Evolutionary conservation across 176 grass and related monocot species (phyloP), one percentile per base, ranked within the genome.

Genomic region (Hordeum marinum): DNA sequence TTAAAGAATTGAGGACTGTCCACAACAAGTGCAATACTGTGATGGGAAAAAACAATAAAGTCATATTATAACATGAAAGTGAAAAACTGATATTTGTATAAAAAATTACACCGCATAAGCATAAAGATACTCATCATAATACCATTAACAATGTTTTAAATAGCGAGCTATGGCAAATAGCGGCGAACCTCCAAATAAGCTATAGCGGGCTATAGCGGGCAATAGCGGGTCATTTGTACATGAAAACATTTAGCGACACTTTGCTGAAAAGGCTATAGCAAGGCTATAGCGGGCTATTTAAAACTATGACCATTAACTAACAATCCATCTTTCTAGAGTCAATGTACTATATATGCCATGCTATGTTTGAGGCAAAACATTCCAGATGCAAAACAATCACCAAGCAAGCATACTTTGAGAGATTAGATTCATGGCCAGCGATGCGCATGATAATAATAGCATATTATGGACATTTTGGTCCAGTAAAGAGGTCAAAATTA

Each of bases 1-100:
- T 92, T 92, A 86, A 90, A 91, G 66, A 95, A 98, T 85, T 95
- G 90, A 63, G 96, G 91, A 93, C 65, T 85, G 76, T 98, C 96
- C 80, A 98, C 83, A 91, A 95, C 86, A 85, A 98, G 91, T 82
- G 91, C 96, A 85, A 85, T 85, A 69, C 96, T 98, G 91, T 69
- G 64, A 89, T 83, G 74, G 83, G 70, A 61, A 78, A 80, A 55
- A 72, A 81, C 84, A 66, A 73, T 58, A 78, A 78, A 58, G 67
- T 61, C 36, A 76, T 57, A 89, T 88, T 72, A 87, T 74, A n/a
- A 83, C 41, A 85, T 82, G 72, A 62, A 80, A 90, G 66, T 80
- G 83, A 63, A 82, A 76, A 75, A 17, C 10, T 66, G 73, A 40
- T 40, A 83, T 21, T 21, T 3, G 61, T 25, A 70, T 20, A 54